A percentile compares a stretch with the other conserved stretches of the same genome.
Conservation (phyloP, 192 early-diverging fungal species). For the Gamsiella multidivaricata region DNA sequence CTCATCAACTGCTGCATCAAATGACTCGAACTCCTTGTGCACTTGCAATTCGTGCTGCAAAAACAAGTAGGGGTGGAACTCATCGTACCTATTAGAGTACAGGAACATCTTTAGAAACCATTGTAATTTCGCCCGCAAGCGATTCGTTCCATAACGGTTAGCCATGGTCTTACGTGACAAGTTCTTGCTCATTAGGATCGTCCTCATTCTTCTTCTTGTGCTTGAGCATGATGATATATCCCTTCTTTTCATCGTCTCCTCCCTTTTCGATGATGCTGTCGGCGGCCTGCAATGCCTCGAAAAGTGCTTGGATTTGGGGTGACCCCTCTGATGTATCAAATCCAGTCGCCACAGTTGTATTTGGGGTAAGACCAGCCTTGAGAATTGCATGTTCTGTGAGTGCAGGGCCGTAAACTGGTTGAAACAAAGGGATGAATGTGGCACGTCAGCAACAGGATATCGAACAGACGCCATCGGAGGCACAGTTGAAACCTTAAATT, state of each 20-base stretch:
- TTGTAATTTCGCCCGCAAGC: slow-evolving; percentile 1
- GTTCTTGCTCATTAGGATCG: slow-evolving; percentile 50
- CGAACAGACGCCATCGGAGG: too few relatives aligned
- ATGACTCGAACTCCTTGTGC: slow-evolving; percentile 75
- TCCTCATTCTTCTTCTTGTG: slow-evolving; percentile 56
- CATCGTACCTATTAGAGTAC: slow-evolving; percentile 62
- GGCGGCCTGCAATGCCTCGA: slow-evolving; percentile 75
- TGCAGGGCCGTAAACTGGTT: slow-evolving; percentile 83
- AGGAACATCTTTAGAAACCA: not conserved
- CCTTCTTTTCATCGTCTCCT: slow-evolving; percentile 48
- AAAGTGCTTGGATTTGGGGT: slow-evolving; percentile 66
- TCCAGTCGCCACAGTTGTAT: slow-evolving; percentile 67
- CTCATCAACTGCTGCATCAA: slow-evolving; percentile 89
- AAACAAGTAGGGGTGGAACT: slow-evolving; percentile 80
- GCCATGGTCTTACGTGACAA: slow-evolving; percentile 49
- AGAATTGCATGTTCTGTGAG: slow-evolving; percentile 87
- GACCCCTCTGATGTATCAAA: slow-evolving; percentile 70
- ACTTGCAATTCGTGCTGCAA: slow-evolving; percentile 65
- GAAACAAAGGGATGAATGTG: not conserved
- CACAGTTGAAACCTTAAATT: not conserved
- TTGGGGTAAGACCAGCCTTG: slow-evolving; percentile 71
- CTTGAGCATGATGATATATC: slow-evolving; percentile 70
- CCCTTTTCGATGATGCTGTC: slow-evolving; percentile 73
- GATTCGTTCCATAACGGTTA: too few relatives aligned
- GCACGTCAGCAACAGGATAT: too few relatives aligned